Base-by-base conservation (phyloP, 129 eudicot genomes). In the sunflower (Helianthus annuus) region DNA sequence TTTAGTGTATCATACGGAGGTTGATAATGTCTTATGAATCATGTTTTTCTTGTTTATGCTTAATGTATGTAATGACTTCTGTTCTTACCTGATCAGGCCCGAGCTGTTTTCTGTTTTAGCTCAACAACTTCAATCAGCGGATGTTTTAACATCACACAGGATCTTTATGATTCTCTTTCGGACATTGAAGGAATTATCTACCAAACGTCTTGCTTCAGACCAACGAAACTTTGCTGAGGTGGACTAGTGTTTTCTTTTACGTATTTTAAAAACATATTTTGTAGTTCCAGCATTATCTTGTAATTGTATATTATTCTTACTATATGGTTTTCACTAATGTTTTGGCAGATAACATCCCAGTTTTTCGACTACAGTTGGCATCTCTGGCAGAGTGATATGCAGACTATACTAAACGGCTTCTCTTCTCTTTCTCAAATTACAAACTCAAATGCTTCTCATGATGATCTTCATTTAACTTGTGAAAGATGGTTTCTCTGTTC, bases 321-420 rank as follows among this genome's bases (percentile, higher is more conserved):
- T 45, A 22, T 56, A 39, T 66, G 82, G 19, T 59, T 72, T 71
- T 64, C 74, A 32, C 42, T 64, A 42, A 57, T 76, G 76, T 66
- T 80, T 65, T 74, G 76, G 76, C 98, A 94, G 98, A 94, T 94
- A 84, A 74, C 96, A n/a, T 80, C 96, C 75, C 97, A 94, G 67
- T 94, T 94, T 85, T 94, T 94, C 64, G 96, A 94, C 73, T 94
- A 84, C 81, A 78, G 99, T 81, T 94, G 99, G 99, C 91, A 86
- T 78, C 91, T 90, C 61, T 94, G 99, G 99, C 97, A 90, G 85
- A 86, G 80, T 76, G 99, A 94, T 81, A 79, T 85, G 77, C 96
- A 90, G 80, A 79, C 82, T 14, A 79, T 90, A 68, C 82, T 90
- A 58, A 89, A 84, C 48, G 91, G 94, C 74, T 88, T 90, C 62